Conservation (phyloP, 225 moss, liverwort and hornwort genomes). For the Takakia lepidozioides region DNA sequence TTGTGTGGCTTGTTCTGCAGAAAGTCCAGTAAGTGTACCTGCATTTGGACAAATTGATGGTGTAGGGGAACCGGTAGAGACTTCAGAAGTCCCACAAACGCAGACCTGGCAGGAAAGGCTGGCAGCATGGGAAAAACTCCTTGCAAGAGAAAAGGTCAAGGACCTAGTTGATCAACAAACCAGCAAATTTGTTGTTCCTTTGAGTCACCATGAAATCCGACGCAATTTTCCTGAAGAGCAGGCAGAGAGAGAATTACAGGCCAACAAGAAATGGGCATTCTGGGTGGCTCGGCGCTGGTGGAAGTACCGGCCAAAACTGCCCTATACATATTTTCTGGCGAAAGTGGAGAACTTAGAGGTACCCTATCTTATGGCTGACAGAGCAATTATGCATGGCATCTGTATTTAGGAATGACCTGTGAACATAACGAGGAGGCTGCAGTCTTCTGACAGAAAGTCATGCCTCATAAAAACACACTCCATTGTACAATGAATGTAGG, state of each 20-base stretch:
- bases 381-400: too few relatives aligned
- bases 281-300: conserved; percentile 98
- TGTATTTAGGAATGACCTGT: too few relatives aligned
- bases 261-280: conserved; percentile 53
- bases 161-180: conserved; percentile 49
- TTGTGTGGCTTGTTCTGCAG: too few relatives aligned
- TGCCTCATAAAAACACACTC: too few relatives aligned
- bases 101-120: conserved; percentile 64
- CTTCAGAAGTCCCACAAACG: conserved; percentile 5
- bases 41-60: conserved; percentile 1
- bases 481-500: too few relatives aligned
- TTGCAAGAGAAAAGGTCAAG: conserved; percentile 34
- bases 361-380: conserved; percentile 8
- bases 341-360: conserved; percentile 85
- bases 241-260: conserved; percentile 14
- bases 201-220: conserved; percentile 25
- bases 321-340: conserved; percentile 77
- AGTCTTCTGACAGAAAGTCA: too few relatives aligned
- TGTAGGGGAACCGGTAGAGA: conserved; percentile 5
- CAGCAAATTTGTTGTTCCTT: conserved; percentile 45
- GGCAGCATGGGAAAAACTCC: conserved; percentile 42
- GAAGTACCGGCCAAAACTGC: conserved; percentile 87
- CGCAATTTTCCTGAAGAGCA: conserved; percentile 28
- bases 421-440: too few relatives aligned
- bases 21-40: conserved; percentile 9